Base-by-base conservation (phyloP, 2,329 filamentous ascomycete genomes). In the Pestalotiopsis sp. region DNA sequence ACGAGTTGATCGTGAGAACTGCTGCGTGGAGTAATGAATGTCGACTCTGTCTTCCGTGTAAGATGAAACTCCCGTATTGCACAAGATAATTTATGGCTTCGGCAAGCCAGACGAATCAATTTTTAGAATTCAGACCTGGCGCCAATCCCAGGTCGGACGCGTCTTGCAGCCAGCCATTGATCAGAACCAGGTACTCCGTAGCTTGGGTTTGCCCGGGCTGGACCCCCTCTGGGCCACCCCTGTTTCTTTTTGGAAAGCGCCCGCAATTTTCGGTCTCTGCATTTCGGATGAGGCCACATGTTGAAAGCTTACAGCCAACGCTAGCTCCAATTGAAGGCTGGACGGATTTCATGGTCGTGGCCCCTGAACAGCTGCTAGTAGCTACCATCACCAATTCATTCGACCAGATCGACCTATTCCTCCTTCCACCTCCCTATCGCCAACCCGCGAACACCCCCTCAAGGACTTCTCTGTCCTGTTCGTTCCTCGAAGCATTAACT, bases 211-310 rank as follows among this genome's bases (percentile, higher is more conserved):
- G 41, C 41, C 41, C 13, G 41, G 23, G 31, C 31, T 45, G 39
- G 66, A 63, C 66, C 58, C 65, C 49, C 57, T 63, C 66, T 56
- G 14, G n/a, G 17, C 20, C 64, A 45, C 59, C 36, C 45, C 39
- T 64, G 61, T 49, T 57, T 49, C 41, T 57, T n/a, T 57, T 49
- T 49, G 25, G 38, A 56, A 56, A 25, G 45, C 63, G 17, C 64
- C 64, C 56, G 64, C 64, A 66, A 59, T 58, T 56, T 36, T 56
- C 20, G 45, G 49, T 17, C 31, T 23, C 27, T 66, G 11, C 25
- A 31, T 25, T 66, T 57, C 14, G 64, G 64, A 66, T 66, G 64
- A 66, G 64, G 64, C 64, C 64, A 66, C 64, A 38, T 66, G 64
- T 66, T 66, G 52, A 38, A 66, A 66, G 49, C 23, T 66, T 27